Evolutionary conservation across 2,329 filamentous ascomycete species (phyloP).

Genomic region (Monosporascus sp.): DNA sequence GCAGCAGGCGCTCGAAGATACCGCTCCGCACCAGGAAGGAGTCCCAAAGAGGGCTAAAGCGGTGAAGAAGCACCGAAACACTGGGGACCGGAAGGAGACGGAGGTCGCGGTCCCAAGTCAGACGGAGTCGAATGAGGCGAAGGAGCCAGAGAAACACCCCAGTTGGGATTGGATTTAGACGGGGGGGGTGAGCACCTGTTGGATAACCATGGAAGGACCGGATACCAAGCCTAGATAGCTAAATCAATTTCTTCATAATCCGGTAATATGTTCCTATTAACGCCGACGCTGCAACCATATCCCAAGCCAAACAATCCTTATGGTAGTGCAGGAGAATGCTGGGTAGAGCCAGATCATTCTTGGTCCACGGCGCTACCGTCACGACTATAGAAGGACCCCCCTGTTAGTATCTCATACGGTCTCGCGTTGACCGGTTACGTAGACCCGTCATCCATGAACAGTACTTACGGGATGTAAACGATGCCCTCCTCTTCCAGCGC

Average conservation of each 20-base stretch:
- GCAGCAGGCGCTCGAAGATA: not conserved
- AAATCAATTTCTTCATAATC: too few relatives aligned
- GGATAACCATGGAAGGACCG: not conserved
- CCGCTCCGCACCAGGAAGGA: not conserved
- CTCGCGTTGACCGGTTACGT: constrained; percentile 1
- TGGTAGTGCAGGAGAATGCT: not conserved
- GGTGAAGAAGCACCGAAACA: not conserved
- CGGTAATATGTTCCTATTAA: not conserved
- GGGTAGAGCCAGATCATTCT: constrained; percentile 7
- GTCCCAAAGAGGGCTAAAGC: not conserved
- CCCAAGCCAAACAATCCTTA: not conserved
- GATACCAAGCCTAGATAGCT: too few relatives aligned
- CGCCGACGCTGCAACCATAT: not conserved
- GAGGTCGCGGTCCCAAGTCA: not conserved
- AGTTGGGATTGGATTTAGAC: not conserved
- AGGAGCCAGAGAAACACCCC: not conserved
- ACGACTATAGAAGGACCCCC: constrained; percentile 9
- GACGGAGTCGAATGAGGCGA: not conserved
- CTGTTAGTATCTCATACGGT: constrained; percentile 2
- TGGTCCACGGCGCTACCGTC: constrained; percentile 17
- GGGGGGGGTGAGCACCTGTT: not conserved
- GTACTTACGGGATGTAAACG: constrained; percentile 59
- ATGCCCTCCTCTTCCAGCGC: constrained; percentile 59
- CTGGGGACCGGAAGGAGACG: not conserved
- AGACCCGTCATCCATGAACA: not conserved